Evolutionary conservation across 129 eudicot species (phyloP).

Genomic region (Kitagawia praeruptora): DNA sequence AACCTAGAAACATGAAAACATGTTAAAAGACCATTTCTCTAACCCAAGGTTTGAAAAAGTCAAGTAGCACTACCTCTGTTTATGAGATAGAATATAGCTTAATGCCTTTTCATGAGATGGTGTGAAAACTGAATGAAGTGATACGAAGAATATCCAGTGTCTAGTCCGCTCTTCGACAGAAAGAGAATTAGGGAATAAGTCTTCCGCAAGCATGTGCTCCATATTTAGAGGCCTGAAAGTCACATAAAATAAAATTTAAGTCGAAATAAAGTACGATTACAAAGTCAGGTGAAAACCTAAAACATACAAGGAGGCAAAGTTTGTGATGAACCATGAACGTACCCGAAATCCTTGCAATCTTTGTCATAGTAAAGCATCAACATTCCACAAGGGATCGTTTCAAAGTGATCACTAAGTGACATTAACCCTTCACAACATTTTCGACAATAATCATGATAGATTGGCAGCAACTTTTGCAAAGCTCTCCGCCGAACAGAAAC

Average conservation of each 20-base stretch:
- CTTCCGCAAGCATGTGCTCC: constrained; percentile 65
- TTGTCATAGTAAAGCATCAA: constrained; percentile 84
- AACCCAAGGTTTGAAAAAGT: background rate
- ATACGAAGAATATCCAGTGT: constrained; percentile 79
- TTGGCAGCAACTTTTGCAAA: constrained; percentile 65
- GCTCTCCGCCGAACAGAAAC: constrained; percentile 68
- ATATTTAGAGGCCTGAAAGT: constrained; percentile 60
- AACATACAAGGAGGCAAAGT: constrained; percentile 1
- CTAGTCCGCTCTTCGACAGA: constrained; percentile 62
- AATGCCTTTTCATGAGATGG: constrained; percentile 75
- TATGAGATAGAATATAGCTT: constrained; percentile 55
- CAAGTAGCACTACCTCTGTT: constrained; percentile 44
- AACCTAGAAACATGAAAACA: constrained; percentile 41
- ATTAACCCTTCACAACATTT: constrained; percentile 51
- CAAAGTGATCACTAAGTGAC: constrained; percentile 42
- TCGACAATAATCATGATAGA: constrained; percentile 74
- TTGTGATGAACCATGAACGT: constrained; percentile 15
- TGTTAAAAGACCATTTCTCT: constrained; percentile 3
- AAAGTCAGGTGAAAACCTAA: too few species aligned
- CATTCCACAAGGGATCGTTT: constrained; percentile 78
- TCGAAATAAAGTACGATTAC: constrained; percentile 8
- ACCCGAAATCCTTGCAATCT: constrained; percentile 75
- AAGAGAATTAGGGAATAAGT: constrained; percentile 71
- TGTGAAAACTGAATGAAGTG: constrained; percentile 39
- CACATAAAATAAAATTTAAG: constrained; percentile 7